These are phyloP conservation scores for Saitozyma sp. DNA, from an alignment of 768 basidiomycete species.

Conservation along the genomic window DNA sequence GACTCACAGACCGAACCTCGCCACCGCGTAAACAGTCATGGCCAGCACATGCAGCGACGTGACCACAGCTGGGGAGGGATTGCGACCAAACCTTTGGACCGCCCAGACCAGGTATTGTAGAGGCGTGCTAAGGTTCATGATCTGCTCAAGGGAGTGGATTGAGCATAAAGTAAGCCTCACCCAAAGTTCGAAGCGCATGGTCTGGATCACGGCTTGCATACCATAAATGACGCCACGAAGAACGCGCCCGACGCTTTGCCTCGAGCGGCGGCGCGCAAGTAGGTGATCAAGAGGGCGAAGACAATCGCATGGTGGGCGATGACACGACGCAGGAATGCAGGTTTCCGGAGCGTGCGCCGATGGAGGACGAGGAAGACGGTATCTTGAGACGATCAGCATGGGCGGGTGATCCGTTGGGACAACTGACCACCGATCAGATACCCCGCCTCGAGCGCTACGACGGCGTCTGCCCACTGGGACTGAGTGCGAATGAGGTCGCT, in stretches of 20 bases:
- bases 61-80: background rate
- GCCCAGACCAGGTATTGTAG: conserved; percentile 8
- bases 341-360: background rate
- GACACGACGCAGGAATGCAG: conserved; percentile 1
- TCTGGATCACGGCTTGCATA: too few species aligned
- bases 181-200: too few species aligned
- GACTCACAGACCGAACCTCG: conserved; percentile 5
- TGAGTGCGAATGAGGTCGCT: conserved; percentile 2
- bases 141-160: background rate
- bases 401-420: too few species aligned
- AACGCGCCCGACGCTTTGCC: conserved; percentile 1
- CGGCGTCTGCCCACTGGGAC: background rate
- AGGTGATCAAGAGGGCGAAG: background rate
- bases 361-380: conserved; percentile 3
- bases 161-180: too few species aligned
- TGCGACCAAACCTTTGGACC: conserved; percentile 1
- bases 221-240: conserved; percentile 6
- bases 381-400: background rate
- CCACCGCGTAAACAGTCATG: conserved; percentile 6
- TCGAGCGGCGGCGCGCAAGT: background rate
- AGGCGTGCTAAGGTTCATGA: conserved; percentile 10
- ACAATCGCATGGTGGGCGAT: conserved; percentile 5
- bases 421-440: conserved; percentile 5
- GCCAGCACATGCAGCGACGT: background rate
- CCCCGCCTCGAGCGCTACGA: conserved; percentile 1